These are phyloP conservation scores for Leptographium wingfieldii DNA, from an alignment of 2,329 filamentous ascomycete genomes.

Conservation along the genomic window DNA sequence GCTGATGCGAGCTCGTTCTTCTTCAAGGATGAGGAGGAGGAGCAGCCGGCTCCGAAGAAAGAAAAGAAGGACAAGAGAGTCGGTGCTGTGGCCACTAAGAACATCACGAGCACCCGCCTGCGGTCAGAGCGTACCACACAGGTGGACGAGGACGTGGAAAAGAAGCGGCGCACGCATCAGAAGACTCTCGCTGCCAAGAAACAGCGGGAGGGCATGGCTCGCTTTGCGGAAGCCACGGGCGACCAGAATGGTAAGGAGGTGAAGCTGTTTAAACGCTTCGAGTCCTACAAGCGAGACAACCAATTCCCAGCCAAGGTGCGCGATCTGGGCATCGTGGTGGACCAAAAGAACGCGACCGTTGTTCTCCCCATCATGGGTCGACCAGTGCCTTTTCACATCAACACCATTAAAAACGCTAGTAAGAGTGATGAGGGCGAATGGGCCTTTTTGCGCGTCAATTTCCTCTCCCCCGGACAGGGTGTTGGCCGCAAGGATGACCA, in stretches of 20 bases:
- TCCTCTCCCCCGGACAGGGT: conserved; percentile 91
- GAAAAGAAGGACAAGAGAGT: conserved; percentile 74
- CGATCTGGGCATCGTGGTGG: conserved; percentile 81
- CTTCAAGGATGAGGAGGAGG: conserved; percentile 92
- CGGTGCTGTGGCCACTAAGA: conserved; percentile 81
- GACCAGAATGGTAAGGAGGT: conserved; percentile 82
- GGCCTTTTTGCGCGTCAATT: conserved; percentile 91
- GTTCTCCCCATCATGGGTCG: conserved; percentile 95
- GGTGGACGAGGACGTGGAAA: conserved; percentile 80
- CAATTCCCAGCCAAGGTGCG: conserved; percentile 74
- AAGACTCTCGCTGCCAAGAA: conserved; percentile 80
- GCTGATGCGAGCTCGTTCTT: conserved; percentile 95
- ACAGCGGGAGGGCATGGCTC: conserved; percentile 72
- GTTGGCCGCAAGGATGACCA: conserved; percentile 96
- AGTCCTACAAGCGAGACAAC: conserved; percentile 97
- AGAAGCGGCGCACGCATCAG: conserved; percentile 78
- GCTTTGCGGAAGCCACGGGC: conserved; percentile 75
- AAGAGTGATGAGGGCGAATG: conserved; percentile 94
- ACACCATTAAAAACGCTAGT: conserved; percentile 97
- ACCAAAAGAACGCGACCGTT: conserved; percentile 79
- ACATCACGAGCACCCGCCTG: conserved; percentile 87
- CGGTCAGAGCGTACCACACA: conserved; percentile 84
- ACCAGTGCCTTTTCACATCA: conserved; percentile 94
- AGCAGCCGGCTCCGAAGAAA: conserved; percentile 77
- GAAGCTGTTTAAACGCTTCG: conserved; percentile 98